Conservation (phyloP, 2,329 filamentous ascomycete species). For the Fusarium torulosum region DNA sequence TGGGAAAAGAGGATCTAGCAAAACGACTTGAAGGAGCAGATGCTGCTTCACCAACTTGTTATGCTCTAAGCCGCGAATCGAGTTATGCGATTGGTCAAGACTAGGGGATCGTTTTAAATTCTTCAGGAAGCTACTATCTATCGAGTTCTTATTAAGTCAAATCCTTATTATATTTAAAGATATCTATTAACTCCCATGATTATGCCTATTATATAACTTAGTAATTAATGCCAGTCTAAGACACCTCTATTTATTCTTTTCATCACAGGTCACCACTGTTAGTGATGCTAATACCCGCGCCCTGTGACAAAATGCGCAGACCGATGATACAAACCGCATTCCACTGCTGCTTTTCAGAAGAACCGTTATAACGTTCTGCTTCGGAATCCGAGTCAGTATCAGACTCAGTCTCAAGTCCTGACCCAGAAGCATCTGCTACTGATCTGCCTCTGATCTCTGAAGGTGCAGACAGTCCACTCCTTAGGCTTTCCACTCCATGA, state of each 20-base stretch:
- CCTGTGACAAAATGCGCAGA: neutral
- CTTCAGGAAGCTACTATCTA: too few relatives aligned
- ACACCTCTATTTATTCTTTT: too few relatives aligned
- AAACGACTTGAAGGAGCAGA: neutral
- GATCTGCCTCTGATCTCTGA: neutral
- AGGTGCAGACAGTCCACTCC: neutral
- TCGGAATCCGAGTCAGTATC: neutral
- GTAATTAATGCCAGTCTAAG: too few relatives aligned
- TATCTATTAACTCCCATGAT: too few relatives aligned
- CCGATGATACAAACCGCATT: neutral
- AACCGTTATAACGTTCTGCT: neutral
- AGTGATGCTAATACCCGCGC: neutral
- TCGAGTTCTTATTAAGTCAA: too few relatives aligned
- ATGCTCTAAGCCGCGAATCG: too few relatives aligned
- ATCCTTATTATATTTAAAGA: too few relatives aligned
- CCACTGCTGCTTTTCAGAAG: neutral
- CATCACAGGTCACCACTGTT: neutral
- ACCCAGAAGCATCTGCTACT: neutral
- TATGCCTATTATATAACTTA: too few relatives aligned
- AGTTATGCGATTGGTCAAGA: too few relatives aligned
- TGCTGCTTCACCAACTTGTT: too few relatives aligned
- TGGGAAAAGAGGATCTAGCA: neutral
- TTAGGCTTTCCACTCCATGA: neutral
- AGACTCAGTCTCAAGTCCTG: neutral
- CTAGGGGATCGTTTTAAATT: too few relatives aligned